Base-by-base conservation (phyloP, 169 alveolate genomes). In the Eimeria tenella region DNA sequence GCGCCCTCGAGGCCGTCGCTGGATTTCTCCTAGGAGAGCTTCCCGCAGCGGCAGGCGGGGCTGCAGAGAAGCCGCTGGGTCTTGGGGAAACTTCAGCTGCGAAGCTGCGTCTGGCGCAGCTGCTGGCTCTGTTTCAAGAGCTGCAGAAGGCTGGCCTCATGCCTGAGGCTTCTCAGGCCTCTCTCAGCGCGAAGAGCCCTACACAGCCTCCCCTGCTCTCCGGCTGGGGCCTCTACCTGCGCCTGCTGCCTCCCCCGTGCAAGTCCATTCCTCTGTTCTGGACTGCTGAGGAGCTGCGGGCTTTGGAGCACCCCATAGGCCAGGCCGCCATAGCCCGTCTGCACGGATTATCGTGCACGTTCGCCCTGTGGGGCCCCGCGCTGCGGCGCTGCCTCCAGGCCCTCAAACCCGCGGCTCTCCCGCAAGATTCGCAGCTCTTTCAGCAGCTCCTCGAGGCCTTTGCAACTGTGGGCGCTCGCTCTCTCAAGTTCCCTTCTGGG, bases 201-300 rank as follows among this genome's bases (percentile, higher is more conserved):
- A 0, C 68, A 58, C 4, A 58, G 19, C 5, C 68, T 1, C 77
- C 11, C n/a, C 31, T 68, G 77, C n/a, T 7, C n/a, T 15, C 9
- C 1, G 77, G 77, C n/a, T 68, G 77, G 77, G 42, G 11, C 49
- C 19, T 17, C 25, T 75, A 50, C 49, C 86, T 75, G 86, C 89
- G 49, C 55, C 25, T 81, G 71, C 73, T 81, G 74, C 89, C 89
- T 0, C 70, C 73, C 13, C 63, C 65, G 5, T 21, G 53, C 21
- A n/a, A 4, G 9, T 42, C 65, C 8, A 81, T 81, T 55, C 42
- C 65, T n/a, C 89, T 81, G 8, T 62, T 56, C 15, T 81, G 55
- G 63, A 73, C 83, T 7, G 83, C 83, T n/a, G 58, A n/a, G 56
- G 83, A 73, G n/a, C 56, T 73, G 56, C 52, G 56, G 5, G 83